Evolutionary conservation across 225 moss, liverwort and hornwort genomes (phyloP), one percentile per base, ranked within the genome.

Genomic region (Bryum argenteum): DNA sequence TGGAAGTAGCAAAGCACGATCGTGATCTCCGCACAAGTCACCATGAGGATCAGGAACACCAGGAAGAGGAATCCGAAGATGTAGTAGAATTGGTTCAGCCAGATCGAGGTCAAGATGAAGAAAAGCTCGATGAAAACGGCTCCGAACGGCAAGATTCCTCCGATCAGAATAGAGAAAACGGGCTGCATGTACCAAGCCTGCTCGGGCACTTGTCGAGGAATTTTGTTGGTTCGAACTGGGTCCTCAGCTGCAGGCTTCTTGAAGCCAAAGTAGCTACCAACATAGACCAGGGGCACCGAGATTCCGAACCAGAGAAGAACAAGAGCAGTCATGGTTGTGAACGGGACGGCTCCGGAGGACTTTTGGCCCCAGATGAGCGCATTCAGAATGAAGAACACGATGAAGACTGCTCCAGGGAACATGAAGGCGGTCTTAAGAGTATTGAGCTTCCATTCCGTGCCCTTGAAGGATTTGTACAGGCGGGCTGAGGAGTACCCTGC

Each of bases 1-100:
- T 93, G 93, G 84, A 93, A 93, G 89, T 93, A 91, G 86, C 93
- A 91, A 17, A 93, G 87, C 53, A 93, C 93, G 12, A 93, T 91
- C 18, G 93, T 93, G 73, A 93, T 93, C 65, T 93, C 93, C 37
- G 93, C 93, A 64, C 93, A 93, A 0, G 93, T 93, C 24, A 91
- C 93, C 63, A 91, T 91, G 66, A 93, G 91, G 69, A 93, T 93
- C 37, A 93, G 55, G 72, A 91, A 93, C 20, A 93, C 93, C 23
- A 93, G 84, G 77, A 93, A 93, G 63, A 93, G 71, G 66, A 93
- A 93, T 4, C 93, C 93, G 13, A 93, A 93, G 50, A 93, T 91
- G 72, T 93, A 93, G 76, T 93, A 93, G 57, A 93, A 93, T 70
- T 91, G 93, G 70, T 91, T 91, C 72, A 91, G 77, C 93, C 93